Percentiles rank a stretch among this genome's conserved stretches.
Evolutionary conservation across 1,284 basidiomycete genomes (phyloP).

Genomic region (Irpex rosettiformis): DNA sequence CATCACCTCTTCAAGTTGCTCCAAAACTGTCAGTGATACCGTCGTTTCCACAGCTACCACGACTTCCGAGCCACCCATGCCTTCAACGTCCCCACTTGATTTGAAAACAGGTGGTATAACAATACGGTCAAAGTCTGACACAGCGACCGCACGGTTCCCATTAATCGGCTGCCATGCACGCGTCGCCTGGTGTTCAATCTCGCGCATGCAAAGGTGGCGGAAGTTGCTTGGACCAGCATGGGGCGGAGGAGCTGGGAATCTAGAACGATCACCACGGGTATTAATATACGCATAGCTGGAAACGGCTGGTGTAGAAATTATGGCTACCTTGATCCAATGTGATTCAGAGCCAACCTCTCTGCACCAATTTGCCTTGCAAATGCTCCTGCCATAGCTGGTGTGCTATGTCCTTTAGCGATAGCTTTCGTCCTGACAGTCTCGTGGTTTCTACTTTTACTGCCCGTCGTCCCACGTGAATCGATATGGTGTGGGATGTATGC

Average conservation of each 20-base stretch:
- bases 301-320: slow-evolving; percentile 3
- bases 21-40: too few relatives aligned
- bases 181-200: slow-evolving; percentile 66
- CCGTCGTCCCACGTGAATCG: slow-evolving; percentile 40
- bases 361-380: slow-evolving; percentile 73
- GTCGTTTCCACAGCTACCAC: too few relatives aligned
- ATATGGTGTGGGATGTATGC: slow-evolving; percentile 62
- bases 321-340: slow-evolving; percentile 70
- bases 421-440: slow-evolving; percentile 56
- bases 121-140: slow-evolving; percentile 68
- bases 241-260: slow-evolving; percentile 37
- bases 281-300: too few relatives aligned
- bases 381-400: slow-evolving; percentile 76
- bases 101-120: slow-evolving; percentile 37
- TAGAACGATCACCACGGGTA: neutral
- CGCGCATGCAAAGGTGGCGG: slow-evolving; percentile 46
- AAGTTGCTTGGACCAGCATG: slow-evolving; percentile 30
- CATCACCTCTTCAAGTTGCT: neutral
- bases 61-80: too few relatives aligned
- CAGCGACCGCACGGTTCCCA: slow-evolving; percentile 43
- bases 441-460: slow-evolving; percentile 37
- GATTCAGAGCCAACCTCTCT: slow-evolving; percentile 73
- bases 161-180: slow-evolving; percentile 46
- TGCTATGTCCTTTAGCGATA: slow-evolving; percentile 74
- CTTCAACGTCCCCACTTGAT: too few relatives aligned